These are phyloP conservation scores for Umbellularia californica DNA, from an alignment of 164 flowering plant species.

Conservation along the genomic window DNA sequence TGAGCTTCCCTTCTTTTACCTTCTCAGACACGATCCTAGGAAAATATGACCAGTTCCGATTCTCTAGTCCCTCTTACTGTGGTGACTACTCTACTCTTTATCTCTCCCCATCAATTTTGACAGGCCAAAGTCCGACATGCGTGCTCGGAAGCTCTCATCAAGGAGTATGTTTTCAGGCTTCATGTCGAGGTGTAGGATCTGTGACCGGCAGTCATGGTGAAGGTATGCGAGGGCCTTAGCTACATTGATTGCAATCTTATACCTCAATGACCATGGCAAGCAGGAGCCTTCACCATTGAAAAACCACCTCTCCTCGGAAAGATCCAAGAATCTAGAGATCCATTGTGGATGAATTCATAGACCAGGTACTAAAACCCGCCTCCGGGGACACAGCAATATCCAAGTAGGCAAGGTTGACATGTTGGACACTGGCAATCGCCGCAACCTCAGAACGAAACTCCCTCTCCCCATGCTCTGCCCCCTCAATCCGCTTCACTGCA, in stretches of 20 bases:
- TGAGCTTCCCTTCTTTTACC: constrained; percentile 60
- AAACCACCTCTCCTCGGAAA: constrained; percentile 31
- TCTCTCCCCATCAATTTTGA: constrained; percentile 76
- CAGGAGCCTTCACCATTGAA: constrained; percentile 29
- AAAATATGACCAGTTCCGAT: constrained; percentile 63
- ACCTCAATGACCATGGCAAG: constrained; percentile 69
- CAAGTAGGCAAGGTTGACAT: constrained; percentile 69
- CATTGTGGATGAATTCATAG: constrained; percentile 65
- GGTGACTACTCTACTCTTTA: constrained; percentile 61
- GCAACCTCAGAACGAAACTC: constrained; percentile 79
- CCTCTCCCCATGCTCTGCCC: constrained; percentile 57
- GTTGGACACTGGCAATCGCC: constrained; percentile 82
- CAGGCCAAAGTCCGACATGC: constrained; percentile 83
- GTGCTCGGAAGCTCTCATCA: constrained; percentile 54
- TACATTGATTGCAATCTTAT: constrained; percentile 64
- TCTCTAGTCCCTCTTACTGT: constrained; percentile 76
- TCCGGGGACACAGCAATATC: constrained; percentile 41
- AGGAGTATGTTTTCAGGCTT: constrained; percentile 94
- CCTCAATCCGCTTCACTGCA: constrained; percentile 78
- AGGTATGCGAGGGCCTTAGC: constrained; percentile 76
- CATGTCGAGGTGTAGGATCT: constrained; percentile 77
- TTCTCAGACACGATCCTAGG: constrained; percentile 62
- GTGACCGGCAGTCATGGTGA: constrained; percentile 76
- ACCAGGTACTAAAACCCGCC: constrained; percentile 52
- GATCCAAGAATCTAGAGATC: constrained; percentile 81